phyloP scores from a whole-genome alignment of 2,329 filamentous ascomycete species.

The Monilinia polystroma region DNA sequence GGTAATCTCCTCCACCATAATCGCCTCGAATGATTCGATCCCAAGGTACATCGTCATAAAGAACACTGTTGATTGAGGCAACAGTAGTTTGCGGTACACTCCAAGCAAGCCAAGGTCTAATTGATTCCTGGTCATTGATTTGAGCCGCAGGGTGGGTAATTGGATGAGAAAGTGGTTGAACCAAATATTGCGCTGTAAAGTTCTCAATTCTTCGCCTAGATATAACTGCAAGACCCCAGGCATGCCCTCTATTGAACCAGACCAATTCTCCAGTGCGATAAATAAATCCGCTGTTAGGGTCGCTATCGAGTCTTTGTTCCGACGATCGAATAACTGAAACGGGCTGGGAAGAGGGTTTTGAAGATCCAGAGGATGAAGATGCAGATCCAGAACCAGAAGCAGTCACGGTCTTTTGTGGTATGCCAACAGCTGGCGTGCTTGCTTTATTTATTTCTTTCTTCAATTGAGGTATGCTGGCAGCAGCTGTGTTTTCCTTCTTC shows the following conservation, averaged over 20 bases:
- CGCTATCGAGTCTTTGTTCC: constrained; percentile 51
- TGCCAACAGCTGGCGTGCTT: constrained; percentile 6
- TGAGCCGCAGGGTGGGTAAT: constrained; percentile 42
- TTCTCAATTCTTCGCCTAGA: constrained; percentile 45
- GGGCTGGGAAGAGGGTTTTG: constrained; percentile 24
- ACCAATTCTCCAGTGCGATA: constrained; percentile 56
- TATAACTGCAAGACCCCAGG: constrained; percentile 56
- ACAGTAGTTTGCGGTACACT: constrained; percentile 53
- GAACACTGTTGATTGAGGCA: constrained; percentile 43
- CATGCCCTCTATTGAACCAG: constrained; percentile 53
- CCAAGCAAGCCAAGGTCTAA: constrained; percentile 60
- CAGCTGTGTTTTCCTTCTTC: constrained; percentile 26
- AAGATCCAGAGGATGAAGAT: background rate
- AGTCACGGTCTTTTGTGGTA: constrained; percentile 9
- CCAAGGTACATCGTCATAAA: constrained; percentile 54
- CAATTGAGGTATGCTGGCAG: background rate
- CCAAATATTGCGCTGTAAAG: constrained; percentile 43
- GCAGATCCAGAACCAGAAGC: background rate
- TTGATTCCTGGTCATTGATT: constrained; percentile 46
- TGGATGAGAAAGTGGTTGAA: constrained; percentile 52
- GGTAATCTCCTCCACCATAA: constrained; percentile 47
- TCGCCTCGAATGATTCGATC: constrained; percentile 44
- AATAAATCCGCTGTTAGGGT: constrained; percentile 48
- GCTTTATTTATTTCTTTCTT: constrained; percentile 28
- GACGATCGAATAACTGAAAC: constrained; percentile 19